These are phyloP conservation scores for Purpureocillium lavendulum DNA, from an alignment of 2,329 filamentous ascomycete species.

Conservation along the genomic window DNA sequence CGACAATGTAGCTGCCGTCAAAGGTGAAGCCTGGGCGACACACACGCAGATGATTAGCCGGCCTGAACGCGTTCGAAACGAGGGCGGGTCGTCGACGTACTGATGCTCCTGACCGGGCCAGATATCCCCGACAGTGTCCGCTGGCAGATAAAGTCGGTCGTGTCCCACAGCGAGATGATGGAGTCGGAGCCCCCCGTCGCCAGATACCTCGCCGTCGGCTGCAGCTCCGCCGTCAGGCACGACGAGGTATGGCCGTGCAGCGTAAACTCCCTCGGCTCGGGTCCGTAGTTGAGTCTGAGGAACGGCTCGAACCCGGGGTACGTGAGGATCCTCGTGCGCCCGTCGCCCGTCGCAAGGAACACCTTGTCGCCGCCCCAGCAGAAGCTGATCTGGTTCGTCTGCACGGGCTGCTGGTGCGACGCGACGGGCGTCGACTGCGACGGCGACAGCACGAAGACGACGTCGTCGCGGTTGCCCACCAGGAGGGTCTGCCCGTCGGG, in stretches of 20 bases:
- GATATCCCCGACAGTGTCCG: constrained; percentile 61
- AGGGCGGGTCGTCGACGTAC: constrained; percentile 27
- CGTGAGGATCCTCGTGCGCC: constrained; percentile 60
- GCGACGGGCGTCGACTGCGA: constrained; percentile 45
- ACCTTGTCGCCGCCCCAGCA: constrained; percentile 65
- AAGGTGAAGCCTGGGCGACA: constrained; percentile 57
- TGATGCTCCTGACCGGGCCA: constrained; percentile 61
- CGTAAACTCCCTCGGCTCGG: constrained; percentile 43
- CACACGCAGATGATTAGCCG: background rate
- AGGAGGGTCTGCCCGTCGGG: constrained; percentile 63
- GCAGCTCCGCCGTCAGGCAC: constrained; percentile 60
- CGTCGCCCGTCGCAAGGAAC: constrained; percentile 63
- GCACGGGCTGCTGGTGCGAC: constrained; percentile 50
- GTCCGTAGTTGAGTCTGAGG: constrained; percentile 37
- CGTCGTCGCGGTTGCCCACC: constrained; percentile 63
- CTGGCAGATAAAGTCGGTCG: constrained; percentile 67
- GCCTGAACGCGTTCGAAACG: background rate
- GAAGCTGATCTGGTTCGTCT: constrained; percentile 67
- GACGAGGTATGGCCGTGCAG: constrained; percentile 67
- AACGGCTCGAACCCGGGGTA: constrained; percentile 56
- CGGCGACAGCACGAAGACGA: constrained; percentile 54
- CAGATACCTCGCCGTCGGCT: constrained; percentile 62
- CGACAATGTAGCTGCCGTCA: constrained; percentile 67
- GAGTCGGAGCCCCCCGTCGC: constrained; percentile 71
- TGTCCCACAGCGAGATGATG: constrained; percentile 71